Conservation (phyloP, 306 rosid species). For the Alnus rubra region DNA sequence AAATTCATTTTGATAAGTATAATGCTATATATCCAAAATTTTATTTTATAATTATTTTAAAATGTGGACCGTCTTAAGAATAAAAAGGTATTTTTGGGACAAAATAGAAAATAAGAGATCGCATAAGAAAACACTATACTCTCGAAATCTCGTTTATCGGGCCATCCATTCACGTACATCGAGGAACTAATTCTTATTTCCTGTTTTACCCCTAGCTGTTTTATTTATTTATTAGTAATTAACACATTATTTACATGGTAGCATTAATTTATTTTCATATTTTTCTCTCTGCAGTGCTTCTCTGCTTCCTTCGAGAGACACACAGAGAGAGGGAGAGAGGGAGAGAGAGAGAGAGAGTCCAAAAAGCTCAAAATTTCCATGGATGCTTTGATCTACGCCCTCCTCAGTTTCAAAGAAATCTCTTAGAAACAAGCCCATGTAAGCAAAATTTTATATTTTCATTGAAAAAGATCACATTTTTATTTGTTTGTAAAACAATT, state of each 20-base stretch:
- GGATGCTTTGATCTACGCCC: constrained; percentile 59
- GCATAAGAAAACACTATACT: constrained; percentile 30
- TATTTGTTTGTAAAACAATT: neutral
- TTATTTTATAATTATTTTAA: too few species aligned
- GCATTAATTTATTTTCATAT: constrained; percentile 1
- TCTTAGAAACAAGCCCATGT: constrained; percentile 56
- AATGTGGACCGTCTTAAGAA: too few species aligned
- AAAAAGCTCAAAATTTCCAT: constrained; percentile 43
- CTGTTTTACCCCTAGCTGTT: constrained; percentile 43
- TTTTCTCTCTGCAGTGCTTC: constrained; percentile 18
- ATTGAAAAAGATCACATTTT: neutral
- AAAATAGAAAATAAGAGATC: neutral
- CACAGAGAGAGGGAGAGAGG: constrained; percentile 23
- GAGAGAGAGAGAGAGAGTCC: constrained; percentile 28
- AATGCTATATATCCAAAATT: too few species aligned
- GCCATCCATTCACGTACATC: constrained; percentile 48
- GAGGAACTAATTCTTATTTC: constrained; percentile 33
- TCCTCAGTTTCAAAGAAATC: constrained; percentile 40
- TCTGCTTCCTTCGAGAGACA: constrained; percentile 31
- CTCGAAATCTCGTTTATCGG: constrained; percentile 57
- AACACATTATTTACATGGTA: neutral
- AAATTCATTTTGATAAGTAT: too few species aligned
- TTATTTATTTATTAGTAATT: neutral
- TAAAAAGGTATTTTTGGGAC: too few species aligned
- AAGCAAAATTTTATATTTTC: constrained; percentile 36